phyloP scores from a whole-genome alignment of 805 yeast genomes.

The Metschnikowia colocasiae region DNA sequence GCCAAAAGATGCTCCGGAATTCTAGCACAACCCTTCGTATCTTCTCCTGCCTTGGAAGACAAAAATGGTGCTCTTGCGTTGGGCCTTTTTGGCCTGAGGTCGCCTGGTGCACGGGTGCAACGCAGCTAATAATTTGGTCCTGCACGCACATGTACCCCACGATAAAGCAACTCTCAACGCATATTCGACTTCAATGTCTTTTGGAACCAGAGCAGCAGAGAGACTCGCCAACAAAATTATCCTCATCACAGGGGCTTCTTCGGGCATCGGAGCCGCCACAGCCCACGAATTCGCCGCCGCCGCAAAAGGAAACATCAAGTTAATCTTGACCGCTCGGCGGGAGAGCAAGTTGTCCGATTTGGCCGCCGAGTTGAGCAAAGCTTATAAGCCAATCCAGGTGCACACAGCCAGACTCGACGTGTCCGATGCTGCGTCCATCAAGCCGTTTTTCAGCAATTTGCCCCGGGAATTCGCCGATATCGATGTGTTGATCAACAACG shows the following conservation, averaged over 20 bases:
- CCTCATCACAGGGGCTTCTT: constrained; percentile 80
- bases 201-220: constrained; percentile 36
- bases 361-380: constrained; percentile 22
- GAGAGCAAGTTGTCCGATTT: constrained; percentile 26
- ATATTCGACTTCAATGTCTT: constrained; percentile 25
- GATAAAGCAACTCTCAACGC: background rate
- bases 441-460: constrained; percentile 27
- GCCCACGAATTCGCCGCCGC: constrained; percentile 77
- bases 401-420: constrained; percentile 35
- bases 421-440: constrained; percentile 23
- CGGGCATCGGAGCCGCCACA: constrained; percentile 93
- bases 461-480: constrained; percentile 35
- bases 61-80: no score
- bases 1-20: no score
- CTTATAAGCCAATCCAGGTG: constrained; percentile 26
- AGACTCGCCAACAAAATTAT: constrained; percentile 36
- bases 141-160: background rate
- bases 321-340: constrained; percentile 39
- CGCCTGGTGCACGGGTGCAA: no score
- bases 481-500: constrained; percentile 38
- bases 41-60: no score
- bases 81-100: no score
- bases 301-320: constrained; percentile 34
- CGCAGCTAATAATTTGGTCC: background rate
- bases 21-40: no score